These are phyloP conservation scores for Xylaria digitata DNA, from an alignment of 2,329 filamentous ascomycete species.

Conservation along the genomic window DNA sequence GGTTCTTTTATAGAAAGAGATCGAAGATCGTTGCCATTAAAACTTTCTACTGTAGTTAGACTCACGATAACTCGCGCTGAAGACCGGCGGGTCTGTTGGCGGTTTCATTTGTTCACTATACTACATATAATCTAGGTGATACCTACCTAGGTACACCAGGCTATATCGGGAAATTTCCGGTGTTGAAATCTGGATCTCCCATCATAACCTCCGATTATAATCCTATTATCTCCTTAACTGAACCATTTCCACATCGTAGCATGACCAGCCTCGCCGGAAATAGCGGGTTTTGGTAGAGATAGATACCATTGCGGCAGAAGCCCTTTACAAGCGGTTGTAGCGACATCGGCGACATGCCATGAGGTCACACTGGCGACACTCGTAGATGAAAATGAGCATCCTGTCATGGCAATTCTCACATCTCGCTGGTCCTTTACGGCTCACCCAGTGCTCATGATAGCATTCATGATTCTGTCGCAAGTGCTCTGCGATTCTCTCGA, in stretches of 20 bases:
- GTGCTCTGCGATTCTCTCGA: conserved; percentile 31
- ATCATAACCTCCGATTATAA: neutral
- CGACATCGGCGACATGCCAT: conserved; percentile 60
- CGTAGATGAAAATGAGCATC: conserved; percentile 57
- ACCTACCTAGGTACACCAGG: neutral
- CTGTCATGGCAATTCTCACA: conserved; percentile 44
- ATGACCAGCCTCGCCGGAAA: neutral
- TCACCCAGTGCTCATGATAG: conserved; percentile 44
- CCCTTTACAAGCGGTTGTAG: conserved; percentile 55
- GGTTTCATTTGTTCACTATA: neutral
- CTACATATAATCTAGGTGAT: no score
- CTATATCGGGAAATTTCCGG: conserved; percentile 1
- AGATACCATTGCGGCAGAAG: neutral
- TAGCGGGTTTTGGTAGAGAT: neutral
- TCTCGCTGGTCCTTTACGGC: conserved; percentile 20
- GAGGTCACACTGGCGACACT: conserved; percentile 59
- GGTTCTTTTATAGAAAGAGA: neutral
- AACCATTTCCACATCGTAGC: neutral
- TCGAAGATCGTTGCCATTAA: neutral
- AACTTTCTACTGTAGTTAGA: neutral
- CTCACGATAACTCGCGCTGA: neutral
- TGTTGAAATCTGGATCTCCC: neutral
- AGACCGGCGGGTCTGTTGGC: neutral
- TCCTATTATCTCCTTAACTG: neutral
- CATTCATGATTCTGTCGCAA: conserved; percentile 39